Base-by-base conservation (phyloP, 1,284 basidiomycete species). In the Thecaphora frezii region DNA sequence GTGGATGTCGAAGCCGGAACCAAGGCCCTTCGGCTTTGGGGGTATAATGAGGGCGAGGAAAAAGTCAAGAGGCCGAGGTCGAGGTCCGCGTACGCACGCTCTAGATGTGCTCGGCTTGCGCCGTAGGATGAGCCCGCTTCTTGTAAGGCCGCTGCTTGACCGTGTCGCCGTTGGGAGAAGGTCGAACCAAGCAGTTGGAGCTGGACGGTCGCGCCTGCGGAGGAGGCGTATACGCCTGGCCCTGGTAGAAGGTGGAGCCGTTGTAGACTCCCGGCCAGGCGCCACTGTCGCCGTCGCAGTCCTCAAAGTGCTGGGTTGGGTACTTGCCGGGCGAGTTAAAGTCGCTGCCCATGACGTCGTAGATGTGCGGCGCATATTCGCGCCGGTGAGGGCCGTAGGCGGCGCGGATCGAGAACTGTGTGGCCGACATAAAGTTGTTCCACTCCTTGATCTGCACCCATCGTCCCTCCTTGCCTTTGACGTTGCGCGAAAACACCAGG, bases 371-470 rank as follows among this genome's bases (percentile, higher is more conserved):
- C n/a, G 65, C 69, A n/a, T 51, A 58, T 30, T 55, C 37, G n/a
- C 54, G 47, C 1, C 66, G 63, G 21, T 68, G 45, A 2, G 51
- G 47, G 14, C 59, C 69, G 46, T 60, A 66, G n/a, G 66, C 70
- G 22, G 61, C 66, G 7, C 71, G 57, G 58, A 73, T 63, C 37
- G 46, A 57, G 40, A 72, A 72, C 45, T 70, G 61, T 48, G 56
- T 55, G 10, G 61, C 65, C 22, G 38, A 42, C 55, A 66, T 65
- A 45, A 72, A 72, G 56, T 65, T 66, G 48, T 60, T 63, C 67
- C 67, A 70, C 46, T 70, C 67, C 33, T 64, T 63, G 46, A 65
- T 61, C 58, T 70, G 64, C 0, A 46, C 38, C 14, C 37, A 70
- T 22, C 63, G 46, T 18, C 63, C 63, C 28, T 69, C 63, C 7